These are phyloP conservation scores for Xylariaceae sp. DNA, from an alignment of 2,329 filamentous ascomycete genomes.

Conservation along the genomic window DNA sequence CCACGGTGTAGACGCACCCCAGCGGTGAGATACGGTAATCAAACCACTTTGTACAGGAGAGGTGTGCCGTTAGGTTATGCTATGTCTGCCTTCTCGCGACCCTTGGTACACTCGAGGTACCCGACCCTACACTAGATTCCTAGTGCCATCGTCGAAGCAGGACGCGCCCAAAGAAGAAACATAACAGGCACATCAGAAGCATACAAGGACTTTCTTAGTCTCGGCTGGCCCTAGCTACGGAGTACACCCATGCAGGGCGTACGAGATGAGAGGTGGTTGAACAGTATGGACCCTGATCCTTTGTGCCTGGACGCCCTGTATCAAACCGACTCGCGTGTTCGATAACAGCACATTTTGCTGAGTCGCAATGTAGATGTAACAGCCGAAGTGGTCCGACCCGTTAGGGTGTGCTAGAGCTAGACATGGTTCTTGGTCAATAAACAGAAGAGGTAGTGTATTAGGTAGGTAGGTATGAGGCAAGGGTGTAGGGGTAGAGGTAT, in stretches of 20 bases:
- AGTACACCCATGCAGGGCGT: too few species aligned
- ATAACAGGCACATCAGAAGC: background rate
- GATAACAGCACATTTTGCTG: too few species aligned
- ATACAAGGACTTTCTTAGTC: background rate
- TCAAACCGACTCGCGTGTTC: too few species aligned
- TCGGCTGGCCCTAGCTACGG: background rate
- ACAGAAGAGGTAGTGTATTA: background rate
- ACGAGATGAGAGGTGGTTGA: background rate
- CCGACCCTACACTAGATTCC: background rate
- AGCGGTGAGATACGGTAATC: too few species aligned
- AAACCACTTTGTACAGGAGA: too few species aligned
- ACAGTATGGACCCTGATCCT: background rate
- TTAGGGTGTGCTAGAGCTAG: background rate
- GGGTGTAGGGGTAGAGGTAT: too few species aligned
- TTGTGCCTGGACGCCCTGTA: too few species aligned
- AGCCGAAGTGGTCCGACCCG: background rate
- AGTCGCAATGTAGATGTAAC: background rate
- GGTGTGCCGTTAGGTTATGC: too few species aligned
- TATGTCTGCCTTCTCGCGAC: too few species aligned
- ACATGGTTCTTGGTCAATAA: background rate
- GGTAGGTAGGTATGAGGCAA: too few species aligned
- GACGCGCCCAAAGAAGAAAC: background rate
- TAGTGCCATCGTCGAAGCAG: background rate
- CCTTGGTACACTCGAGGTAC: background rate
- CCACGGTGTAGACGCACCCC: too few species aligned